phyloP scores from a whole-genome alignment of 1,284 basidiomycete species.

The Stereum hirsutum region DNA sequence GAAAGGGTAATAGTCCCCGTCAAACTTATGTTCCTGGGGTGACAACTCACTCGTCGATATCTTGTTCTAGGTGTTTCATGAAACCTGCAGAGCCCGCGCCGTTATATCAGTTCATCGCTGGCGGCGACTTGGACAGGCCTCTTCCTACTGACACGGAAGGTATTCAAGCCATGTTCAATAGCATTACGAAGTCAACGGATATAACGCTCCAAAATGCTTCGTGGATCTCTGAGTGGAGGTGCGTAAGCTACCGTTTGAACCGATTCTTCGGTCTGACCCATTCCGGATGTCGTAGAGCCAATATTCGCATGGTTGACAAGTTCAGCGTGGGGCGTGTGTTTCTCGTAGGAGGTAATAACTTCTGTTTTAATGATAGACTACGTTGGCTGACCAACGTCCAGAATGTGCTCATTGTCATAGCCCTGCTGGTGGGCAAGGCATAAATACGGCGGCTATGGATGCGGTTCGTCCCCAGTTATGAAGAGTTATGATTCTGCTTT shows the following conservation, averaged over 20 bases:
- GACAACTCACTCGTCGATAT: background rate
- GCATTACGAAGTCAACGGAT: constrained; percentile 6
- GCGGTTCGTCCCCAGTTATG: constrained; percentile 7
- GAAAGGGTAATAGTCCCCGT: too few species aligned
- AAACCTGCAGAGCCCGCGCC: constrained; percentile 9
- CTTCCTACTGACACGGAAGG: constrained; percentile 6
- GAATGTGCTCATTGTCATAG: constrained; percentile 12
- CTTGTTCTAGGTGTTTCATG: constrained; percentile 3
- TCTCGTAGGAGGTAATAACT: constrained; percentile 13
- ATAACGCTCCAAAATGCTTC: constrained; percentile 6
- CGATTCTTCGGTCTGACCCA: background rate
- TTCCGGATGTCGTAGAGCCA: constrained; percentile 11
- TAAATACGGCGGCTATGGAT: constrained; percentile 11
- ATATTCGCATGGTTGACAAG: constrained; percentile 15
- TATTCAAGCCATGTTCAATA: constrained; percentile 7
- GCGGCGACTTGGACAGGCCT: constrained; percentile 7
- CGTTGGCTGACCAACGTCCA: background rate
- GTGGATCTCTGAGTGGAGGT: constrained; percentile 13
- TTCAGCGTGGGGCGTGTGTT: constrained; percentile 14
- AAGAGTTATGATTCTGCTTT: too few species aligned
- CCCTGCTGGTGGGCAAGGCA: constrained; percentile 12
- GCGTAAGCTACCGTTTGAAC: background rate
- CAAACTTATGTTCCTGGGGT: background rate
- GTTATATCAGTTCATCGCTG: constrained; percentile 9
- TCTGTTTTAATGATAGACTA: background rate